phyloP scores from a whole-genome alignment of 169 alveolate genomes.

The Plasmodium adleri region DNA sequence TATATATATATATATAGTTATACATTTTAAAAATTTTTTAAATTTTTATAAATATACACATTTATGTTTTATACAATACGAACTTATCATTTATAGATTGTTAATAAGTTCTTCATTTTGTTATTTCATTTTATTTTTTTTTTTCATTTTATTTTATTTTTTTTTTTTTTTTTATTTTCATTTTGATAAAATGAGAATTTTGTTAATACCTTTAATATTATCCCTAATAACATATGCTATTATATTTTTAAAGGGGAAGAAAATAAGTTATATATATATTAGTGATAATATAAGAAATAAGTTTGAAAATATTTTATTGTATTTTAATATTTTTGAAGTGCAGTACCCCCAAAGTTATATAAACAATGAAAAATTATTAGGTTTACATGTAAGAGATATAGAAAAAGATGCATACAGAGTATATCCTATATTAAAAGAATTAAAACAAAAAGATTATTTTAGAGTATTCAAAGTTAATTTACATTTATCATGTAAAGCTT shows the following conservation, averaged over 20 bases:
- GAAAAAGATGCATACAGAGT: slow-evolving; percentile 46
- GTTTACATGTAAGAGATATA: slow-evolving; percentile 36
- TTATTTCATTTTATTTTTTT: background rate
- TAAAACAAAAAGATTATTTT: slow-evolving; percentile 63
- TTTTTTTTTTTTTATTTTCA: background rate
- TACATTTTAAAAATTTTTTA: no score
- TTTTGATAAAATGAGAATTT: slow-evolving; percentile 25
- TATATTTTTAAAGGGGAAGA: slow-evolving; percentile 11
- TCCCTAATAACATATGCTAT: slow-evolving; percentile 2
- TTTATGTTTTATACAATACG: no score
- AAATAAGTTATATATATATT: background rate
- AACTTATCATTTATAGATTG: no score
- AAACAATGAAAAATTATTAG: slow-evolving; percentile 20
- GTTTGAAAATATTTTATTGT: slow-evolving; percentile 35
- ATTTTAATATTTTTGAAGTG: slow-evolving; percentile 39
- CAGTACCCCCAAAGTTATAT: slow-evolving; percentile 24
- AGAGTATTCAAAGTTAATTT: slow-evolving; percentile 45
- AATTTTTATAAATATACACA: no score
- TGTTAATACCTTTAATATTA: slow-evolving; percentile 1
- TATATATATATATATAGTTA: no score
- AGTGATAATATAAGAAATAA: background rate
- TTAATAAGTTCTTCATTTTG: no score
- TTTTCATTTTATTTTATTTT: background rate
- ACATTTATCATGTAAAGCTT: slow-evolving; percentile 30
- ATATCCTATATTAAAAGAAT: slow-evolving; percentile 29